These are phyloP conservation scores for Zoysia japonica DNA, from an alignment of 176 grass and related monocot species.

Conservation along the genomic window DNA sequence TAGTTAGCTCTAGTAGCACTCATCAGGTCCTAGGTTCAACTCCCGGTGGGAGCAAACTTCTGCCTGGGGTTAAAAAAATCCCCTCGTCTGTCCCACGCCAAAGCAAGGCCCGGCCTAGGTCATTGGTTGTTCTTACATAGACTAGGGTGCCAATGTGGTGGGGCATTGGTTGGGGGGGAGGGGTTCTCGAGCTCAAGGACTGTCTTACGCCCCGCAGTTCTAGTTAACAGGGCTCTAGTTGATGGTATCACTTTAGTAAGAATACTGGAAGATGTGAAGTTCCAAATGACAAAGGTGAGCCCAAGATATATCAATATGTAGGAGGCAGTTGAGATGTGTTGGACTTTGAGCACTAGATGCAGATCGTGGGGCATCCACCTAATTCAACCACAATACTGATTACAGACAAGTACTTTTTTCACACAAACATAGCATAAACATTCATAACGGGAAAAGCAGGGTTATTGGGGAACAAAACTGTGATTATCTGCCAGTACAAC, in stretches of 20 bases:
- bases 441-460: neutral
- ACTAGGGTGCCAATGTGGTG: too few species aligned
- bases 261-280: neutral
- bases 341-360: constrained; percentile 27
- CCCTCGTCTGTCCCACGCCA: too few species aligned
- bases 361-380: neutral
- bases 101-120: too few species aligned
- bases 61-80: too few species aligned
- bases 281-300: neutral
- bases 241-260: neutral
- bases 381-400: constrained; percentile 7
- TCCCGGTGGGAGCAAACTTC: too few species aligned
- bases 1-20: too few species aligned
- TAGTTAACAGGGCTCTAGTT: neutral
- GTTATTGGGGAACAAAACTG: neutral
- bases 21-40: too few species aligned
- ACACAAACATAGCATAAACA: neutral
- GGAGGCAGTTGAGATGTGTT: constrained; percentile 12
- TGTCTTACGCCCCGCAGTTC: too few species aligned
- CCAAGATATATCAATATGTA: constrained; percentile 23
- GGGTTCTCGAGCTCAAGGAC: too few species aligned
- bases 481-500: constrained; percentile 4
- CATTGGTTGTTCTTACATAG: too few species aligned
- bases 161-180: too few species aligned
- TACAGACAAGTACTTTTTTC: constrained; percentile 12